Percentiles rank a stretch among this genome's conserved stretches.
Conservation (phyloP, 2,329 filamentous ascomycete species). For the Fusarium devonianum region DNA sequence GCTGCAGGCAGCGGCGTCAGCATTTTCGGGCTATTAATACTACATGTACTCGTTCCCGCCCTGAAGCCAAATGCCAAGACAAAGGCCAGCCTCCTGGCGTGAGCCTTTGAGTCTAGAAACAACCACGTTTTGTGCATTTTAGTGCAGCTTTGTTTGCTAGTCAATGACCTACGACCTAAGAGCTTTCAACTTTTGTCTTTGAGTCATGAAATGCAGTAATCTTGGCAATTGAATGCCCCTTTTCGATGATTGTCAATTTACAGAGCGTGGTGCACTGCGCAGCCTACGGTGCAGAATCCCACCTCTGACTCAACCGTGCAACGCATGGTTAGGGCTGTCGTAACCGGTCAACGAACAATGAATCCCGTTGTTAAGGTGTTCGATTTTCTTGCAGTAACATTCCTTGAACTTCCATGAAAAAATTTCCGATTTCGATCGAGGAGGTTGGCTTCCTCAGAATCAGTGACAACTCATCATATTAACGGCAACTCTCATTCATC, state of each 20-base stretch:
- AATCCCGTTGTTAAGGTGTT: too few relatives aligned
- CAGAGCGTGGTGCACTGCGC: not conserved
- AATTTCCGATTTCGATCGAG: too few relatives aligned
- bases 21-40: not conserved
- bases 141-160: not conserved
- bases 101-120: conserved; percentile 17
- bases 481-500: too few relatives aligned
- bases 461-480: conserved; percentile 13
- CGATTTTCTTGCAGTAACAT: too few relatives aligned
- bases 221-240: not conserved
- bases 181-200: not conserved
- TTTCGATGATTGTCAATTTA: conserved; percentile 1
- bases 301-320: too few relatives aligned
- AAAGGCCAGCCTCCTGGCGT: conserved; percentile 5
- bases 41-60: too few relatives aligned
- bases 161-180: not conserved
- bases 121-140: conserved; percentile 9
- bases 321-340: too few relatives aligned
- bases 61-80: conserved; percentile 2
- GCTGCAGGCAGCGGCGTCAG: conserved; percentile 1
- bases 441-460: too few relatives aligned
- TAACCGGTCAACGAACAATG: too few relatives aligned
- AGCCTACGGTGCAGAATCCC: too few relatives aligned
- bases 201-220: conserved; percentile 3
- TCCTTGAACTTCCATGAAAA: too few relatives aligned